Evolutionary conservation across 1,139 yeast genomes (phyloP), one percentile per base, ranked within the genome.

Genomic region (Pichia sp.): DNA sequence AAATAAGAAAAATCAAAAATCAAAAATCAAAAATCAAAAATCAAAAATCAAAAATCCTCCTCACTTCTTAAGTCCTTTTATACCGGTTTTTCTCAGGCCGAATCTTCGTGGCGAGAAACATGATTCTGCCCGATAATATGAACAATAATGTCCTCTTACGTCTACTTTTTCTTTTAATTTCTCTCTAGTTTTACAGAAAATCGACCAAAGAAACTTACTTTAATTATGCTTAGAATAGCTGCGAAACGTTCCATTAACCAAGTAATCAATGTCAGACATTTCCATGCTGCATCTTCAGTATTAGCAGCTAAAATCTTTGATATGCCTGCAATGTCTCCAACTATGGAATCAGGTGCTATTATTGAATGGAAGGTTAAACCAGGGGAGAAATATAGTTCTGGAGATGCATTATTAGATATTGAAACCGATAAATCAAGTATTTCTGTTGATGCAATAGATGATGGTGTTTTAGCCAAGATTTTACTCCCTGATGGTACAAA

Each of bases 261-360:
- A 19, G 7, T 36, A 18, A n/a, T 27, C 34, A 45, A 14, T 39
- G 19, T 39, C 5, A 50, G 55, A 44, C 19, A 30, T 13, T 48
- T 53, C 34, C 52, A 48, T 27, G n/a, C 18, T 27, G 16, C 47
- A 14, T 31, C 19, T 18, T 10, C 28, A 9, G 6, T 39, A 2
- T 48, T 67, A 59, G 77, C 72, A 28, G 91, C 88, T 2, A 69
- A 80, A 39, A 73, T 83, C 52, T 88, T 87, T 70, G 81, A 75
- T 52, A 93, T 93, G 98, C 99, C 99, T 5, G 97, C 99, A 30
- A 88, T 93, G 97, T 90, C 97, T 9, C 99, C 99, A 42, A 93
- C 99, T 25, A 93, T 93, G 99, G 89, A 93, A 31, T 90, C 84
- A 66, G 99, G 99, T 46, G 96, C 96, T n/a, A 80, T 93, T 61